Evolutionary conservation across 495 filamentous ascomycete genomes (phyloP).

Genomic region (Chaetomidium leptoderma): DNA sequence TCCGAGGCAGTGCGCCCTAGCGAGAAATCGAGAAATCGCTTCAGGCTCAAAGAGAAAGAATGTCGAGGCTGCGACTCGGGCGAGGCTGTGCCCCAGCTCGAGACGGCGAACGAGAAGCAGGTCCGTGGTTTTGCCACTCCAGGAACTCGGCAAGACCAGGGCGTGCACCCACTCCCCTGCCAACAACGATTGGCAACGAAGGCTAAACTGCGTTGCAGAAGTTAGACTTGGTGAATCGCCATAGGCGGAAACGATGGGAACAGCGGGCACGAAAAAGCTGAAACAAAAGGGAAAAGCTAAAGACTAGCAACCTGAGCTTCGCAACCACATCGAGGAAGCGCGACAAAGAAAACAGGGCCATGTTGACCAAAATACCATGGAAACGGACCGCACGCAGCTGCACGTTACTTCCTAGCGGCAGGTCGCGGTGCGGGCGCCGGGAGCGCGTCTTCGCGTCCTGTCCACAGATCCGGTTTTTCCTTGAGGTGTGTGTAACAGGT

Average conservation of each 20-base stretch:
- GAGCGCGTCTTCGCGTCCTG: slow-evolving; percentile 11
- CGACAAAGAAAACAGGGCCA: slow-evolving; percentile 10
- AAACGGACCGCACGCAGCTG: slow-evolving; percentile 1
- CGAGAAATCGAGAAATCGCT: neutral
- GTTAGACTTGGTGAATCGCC: neutral
- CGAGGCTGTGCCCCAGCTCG: slow-evolving; percentile 27
- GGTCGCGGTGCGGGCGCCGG: neutral
- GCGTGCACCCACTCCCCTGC: neutral
- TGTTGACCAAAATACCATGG: slow-evolving; percentile 4
- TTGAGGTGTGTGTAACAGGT: slow-evolving; percentile 2
- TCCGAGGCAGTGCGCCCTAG: neutral
- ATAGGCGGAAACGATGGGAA: slow-evolving; percentile 2
- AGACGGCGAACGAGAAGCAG: slow-evolving; percentile 25
- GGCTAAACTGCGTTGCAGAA: slow-evolving; percentile 11
- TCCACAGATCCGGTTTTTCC: neutral
- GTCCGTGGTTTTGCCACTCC: slow-evolving; percentile 22
- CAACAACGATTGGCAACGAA: slow-evolving; percentile 18
- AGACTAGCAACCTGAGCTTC: no score
- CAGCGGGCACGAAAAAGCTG: slow-evolving; percentile 1
- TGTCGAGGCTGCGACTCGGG: slow-evolving; percentile 15
- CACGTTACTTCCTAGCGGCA: slow-evolving; percentile 1
- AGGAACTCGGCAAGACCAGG: slow-evolving; percentile 14
- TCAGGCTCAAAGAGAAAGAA: neutral
- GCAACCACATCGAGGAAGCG: neutral
- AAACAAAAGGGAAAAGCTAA: neutral